Evolutionary conservation across 1,284 basidiomycete genomes (phyloP).

Genomic region (Cutaneotrichosporon dermatis): DNA sequence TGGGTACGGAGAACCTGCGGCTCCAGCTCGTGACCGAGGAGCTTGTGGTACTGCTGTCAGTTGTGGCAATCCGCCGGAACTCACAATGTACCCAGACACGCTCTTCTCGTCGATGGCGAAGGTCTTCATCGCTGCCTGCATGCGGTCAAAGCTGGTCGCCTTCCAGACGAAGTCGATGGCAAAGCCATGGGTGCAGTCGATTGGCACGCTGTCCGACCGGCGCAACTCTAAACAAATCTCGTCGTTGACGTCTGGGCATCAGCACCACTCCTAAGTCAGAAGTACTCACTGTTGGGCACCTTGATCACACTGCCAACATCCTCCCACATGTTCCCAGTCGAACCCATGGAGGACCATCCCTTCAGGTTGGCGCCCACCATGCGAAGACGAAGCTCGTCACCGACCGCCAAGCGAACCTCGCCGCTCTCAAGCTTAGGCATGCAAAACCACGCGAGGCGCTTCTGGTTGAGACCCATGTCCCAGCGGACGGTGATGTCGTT

Average conservation of each 20-base stretch:
- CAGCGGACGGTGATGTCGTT: conserved; percentile 92
- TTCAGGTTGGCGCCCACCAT: conserved; percentile 75
- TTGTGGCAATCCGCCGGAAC: conserved; percentile 35
- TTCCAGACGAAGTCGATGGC: conserved; percentile 99
- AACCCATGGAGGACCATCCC: conserved; percentile 44
- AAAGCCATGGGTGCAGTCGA: conserved; percentile 90
- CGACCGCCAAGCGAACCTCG: conserved; percentile 92
- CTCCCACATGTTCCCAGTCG: conserved; percentile 62
- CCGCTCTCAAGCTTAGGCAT: conserved; percentile 97
- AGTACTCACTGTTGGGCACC: conserved; percentile 86
- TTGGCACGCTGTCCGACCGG: conserved; percentile 86
- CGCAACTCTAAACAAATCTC: conserved; percentile 94
- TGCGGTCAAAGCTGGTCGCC: conserved; percentile 96
- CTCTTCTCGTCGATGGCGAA: conserved; percentile 99
- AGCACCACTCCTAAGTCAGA: too few relatives aligned
- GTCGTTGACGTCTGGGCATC: conserved; percentile 77
- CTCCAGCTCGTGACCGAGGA: conserved; percentile 91
- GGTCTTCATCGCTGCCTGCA: conserved; percentile 99
- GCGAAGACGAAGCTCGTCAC: conserved; percentile 87
- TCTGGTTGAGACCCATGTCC: conserved; percentile 97
- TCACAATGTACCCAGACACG: conserved; percentile 93
- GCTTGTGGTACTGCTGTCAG: conserved; percentile 78
- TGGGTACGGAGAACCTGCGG: conserved; percentile 69
- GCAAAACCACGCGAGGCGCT: conserved; percentile 92
- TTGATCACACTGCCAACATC: conserved; percentile 97